Percentiles rank a stretch among this genome's conserved stretches.
Conservation (phyloP, 208 protist genomes). For the Borovskyia barvae region DNA sequence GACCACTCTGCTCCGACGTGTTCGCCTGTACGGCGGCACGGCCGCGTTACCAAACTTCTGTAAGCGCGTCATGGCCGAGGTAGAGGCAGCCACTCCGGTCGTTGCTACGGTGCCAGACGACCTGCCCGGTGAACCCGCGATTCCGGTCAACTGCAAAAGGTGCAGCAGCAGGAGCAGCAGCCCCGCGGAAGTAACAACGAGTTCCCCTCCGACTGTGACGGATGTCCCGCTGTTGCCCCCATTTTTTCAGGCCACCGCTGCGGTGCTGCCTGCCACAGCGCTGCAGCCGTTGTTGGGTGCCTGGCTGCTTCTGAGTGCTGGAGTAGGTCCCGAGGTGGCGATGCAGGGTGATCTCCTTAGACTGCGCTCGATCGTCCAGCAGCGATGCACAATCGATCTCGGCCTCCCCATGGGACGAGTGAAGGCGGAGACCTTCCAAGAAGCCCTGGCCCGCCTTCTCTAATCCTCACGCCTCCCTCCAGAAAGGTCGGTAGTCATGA, state of each 20-base stretch:
- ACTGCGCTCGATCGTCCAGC: slow-evolving; percentile 11
- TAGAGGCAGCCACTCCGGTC: slow-evolving; percentile 12
- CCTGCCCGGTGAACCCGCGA: not conserved
- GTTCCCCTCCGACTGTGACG: not conserved
- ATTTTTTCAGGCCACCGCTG: not conserved
- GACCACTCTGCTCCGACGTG: slow-evolving; percentile 28
- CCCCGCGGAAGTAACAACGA: not conserved
- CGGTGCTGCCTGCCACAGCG: not conserved
- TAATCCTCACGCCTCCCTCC: not conserved
- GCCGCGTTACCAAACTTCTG: slow-evolving; percentile 34
- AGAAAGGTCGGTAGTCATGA: too few relatives aligned
- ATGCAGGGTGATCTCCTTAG: not conserved
- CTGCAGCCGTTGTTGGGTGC: slow-evolving; percentile 59
- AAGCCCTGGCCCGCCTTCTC: slow-evolving; percentile 26
- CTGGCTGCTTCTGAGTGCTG: slow-evolving; percentile 24
- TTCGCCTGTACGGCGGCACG: slow-evolving; percentile 62
- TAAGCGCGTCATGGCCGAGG: slow-evolving; percentile 41
- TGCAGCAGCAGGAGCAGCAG: not conserved
- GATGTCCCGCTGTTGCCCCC: not conserved
- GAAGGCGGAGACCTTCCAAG: slow-evolving; percentile 27
- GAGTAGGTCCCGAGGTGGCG: not conserved
- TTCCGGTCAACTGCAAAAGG: not conserved
- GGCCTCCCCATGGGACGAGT: slow-evolving; percentile 2
- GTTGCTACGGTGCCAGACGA: not conserved
- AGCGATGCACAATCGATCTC: slow-evolving; percentile 12